These are phyloP conservation scores for Blepharisma japonicum DNA, from an alignment of 73 alveolate genomes.

Conservation along the genomic window DNA sequence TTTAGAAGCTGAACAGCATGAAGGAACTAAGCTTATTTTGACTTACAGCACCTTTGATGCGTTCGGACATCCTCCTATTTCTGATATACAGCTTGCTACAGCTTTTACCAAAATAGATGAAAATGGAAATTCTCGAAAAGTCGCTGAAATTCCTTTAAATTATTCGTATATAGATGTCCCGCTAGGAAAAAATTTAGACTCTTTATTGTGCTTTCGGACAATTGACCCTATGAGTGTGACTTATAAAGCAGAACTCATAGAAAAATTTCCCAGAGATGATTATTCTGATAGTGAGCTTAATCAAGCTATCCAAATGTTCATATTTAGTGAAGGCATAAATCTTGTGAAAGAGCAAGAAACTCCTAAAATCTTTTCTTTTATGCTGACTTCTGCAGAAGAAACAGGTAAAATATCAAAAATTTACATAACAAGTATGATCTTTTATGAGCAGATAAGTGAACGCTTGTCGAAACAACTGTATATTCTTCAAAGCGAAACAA, in stretches of 20 bases:
- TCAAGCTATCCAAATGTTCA: conserved; percentile 43
- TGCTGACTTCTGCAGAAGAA: conserved; percentile 57
- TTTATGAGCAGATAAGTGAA: conserved; percentile 45
- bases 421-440: conserved; percentile 48
- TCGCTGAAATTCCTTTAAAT: conserved; percentile 22
- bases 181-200: conserved; percentile 18
- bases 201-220: conserved; percentile 2
- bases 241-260: conserved; percentile 22
- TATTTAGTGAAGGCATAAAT: conserved; percentile 57
- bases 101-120: background rate
- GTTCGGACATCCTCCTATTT: conserved; percentile 20
- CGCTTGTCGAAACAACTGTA: conserved; percentile 25
- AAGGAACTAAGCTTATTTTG: conserved; percentile 7
- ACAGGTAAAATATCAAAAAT: conserved; percentile 31
- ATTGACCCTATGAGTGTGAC: conserved; percentile 25
- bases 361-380: conserved; percentile 50
- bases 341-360: conserved; percentile 28
- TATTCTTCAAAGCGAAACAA: background rate
- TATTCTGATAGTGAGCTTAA: conserved; percentile 52
- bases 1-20: conserved; percentile 1
- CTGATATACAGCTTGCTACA: conserved; percentile 12
- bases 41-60: conserved; percentile 1
- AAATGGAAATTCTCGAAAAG: conserved; percentile 13
- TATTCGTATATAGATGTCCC: conserved; percentile 5
- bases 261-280: conserved; percentile 40